Conservation (phyloP, 495 filamentous ascomycete species). For the Penicillium cinerascens region DNA sequence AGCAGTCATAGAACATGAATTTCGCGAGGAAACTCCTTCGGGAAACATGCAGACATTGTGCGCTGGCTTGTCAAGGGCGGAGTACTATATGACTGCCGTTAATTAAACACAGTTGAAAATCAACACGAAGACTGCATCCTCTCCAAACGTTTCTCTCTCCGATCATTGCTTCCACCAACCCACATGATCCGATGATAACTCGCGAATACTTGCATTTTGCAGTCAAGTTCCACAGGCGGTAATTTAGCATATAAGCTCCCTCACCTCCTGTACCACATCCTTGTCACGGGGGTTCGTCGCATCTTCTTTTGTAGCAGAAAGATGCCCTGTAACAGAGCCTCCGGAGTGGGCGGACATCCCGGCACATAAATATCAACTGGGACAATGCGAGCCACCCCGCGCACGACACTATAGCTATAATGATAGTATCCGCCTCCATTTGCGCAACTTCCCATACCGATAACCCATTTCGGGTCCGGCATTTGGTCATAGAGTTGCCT, state of each 20-base stretch:
- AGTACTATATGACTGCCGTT: too few species aligned
- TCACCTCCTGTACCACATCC: neutral
- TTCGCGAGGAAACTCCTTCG: too few species aligned
- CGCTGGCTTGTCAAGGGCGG: too few species aligned
- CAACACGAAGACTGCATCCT: too few species aligned
- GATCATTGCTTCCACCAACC: too few species aligned
- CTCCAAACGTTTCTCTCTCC: too few species aligned
- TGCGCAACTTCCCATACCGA: constrained; percentile 78
- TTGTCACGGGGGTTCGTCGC: neutral
- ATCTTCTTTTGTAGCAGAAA: constrained; percentile 1
- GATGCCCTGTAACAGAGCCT: neutral
- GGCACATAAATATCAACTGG: constrained; percentile 72
- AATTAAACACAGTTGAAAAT: too few species aligned
- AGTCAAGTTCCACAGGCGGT: too few species aligned
- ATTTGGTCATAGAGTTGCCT: neutral
- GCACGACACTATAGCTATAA: constrained; percentile 82
- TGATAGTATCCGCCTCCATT: constrained; percentile 94
- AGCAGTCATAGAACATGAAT: neutral
- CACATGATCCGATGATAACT: too few species aligned
- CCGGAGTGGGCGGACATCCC: neutral
- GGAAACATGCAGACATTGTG: too few species aligned
- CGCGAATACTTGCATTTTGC: too few species aligned
- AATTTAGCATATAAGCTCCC: too few species aligned
- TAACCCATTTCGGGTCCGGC: neutral
- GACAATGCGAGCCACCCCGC: constrained; percentile 85